Base-by-base conservation (phyloP, 1,284 basidiomycete species). In the Malassezia pachydermatis region DNA sequence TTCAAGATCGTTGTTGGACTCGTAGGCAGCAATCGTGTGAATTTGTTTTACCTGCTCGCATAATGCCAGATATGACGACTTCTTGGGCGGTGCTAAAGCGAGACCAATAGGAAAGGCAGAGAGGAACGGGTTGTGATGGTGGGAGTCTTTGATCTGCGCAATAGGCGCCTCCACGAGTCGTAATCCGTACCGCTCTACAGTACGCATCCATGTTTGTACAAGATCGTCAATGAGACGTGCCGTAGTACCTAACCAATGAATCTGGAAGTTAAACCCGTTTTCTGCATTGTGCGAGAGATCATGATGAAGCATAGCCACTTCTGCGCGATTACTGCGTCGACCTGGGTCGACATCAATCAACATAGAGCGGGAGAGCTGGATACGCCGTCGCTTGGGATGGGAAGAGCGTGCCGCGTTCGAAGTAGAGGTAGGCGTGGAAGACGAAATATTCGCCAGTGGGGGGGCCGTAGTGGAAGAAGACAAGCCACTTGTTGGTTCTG, bases 231-330 rank as follows among this genome's bases (percentile, higher is more conserved):
- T 86, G 57, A 84, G 84, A n/a, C 86, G 81, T n/a, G 88, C 86
- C 0, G 88, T 90, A 0, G 89, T 87, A 8, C 88, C 89, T 20
- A 96, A 83, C 92, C 94, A 98, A 60, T 96, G 88, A 34, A 98
- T 77, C 73, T 98, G 90, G 41, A 67, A 70, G 43, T 70, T 72
- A 56, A 72, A 72, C 13, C 69, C 67, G 48, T 72, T 72, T 8
- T 50, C 45, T 1, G 69, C 65, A 33, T 72, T 72, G 57, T 71
- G 69, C 20, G 69, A 58, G 1, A 67, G 51, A 45, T 71, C 69
- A 53, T 70, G 66, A 39, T 71, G 69, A 24, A 71, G 41, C 44
- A 70, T 59, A 3, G 67, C 67, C 2, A 69, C 59, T 39, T 71
- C 69, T 10, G 67, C 62, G 1, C 66, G 63, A 29, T 67, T 63